A percentile compares a stretch with the other conserved stretches of the same genome.
Conservation (phyloP, 179 eudicot genomes). For the Beta corolliflora region DNA sequence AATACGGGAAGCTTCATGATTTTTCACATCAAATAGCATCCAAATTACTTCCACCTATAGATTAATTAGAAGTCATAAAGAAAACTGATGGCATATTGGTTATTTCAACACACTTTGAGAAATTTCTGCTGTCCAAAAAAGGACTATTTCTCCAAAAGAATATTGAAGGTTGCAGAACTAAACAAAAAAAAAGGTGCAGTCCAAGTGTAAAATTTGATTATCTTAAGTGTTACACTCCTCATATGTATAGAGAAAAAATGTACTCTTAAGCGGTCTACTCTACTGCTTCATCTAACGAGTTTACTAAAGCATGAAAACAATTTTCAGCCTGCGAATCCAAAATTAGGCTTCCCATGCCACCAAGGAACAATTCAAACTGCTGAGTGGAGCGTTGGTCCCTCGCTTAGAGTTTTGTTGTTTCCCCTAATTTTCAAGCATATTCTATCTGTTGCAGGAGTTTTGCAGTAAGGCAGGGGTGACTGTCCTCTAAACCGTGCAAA, state of each 20-base stretch:
- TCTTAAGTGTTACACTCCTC: not conserved
- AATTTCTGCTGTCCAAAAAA: not conserved
- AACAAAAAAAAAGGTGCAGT: not conserved
- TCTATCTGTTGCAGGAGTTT: not conserved
- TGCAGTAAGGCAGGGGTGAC: not conserved
- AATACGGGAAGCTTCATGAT: conserved; percentile 1
- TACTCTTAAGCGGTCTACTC: not conserved
- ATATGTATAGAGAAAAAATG: not conserved
- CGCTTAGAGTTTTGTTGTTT: not conserved
- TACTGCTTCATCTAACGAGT: not conserved
- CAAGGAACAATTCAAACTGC: not conserved
- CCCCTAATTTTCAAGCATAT: not conserved
- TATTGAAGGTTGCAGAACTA: conserved; percentile 8
- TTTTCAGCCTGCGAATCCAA: not conserved
- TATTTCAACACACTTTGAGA: not conserved
- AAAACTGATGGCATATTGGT: not conserved
- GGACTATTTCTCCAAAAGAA: not conserved
- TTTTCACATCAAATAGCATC: conserved; percentile 2
- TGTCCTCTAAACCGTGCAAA: not conserved
- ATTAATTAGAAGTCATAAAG: not conserved
- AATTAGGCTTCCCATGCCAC: not conserved
- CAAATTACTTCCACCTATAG: not conserved
- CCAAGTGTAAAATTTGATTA: not conserved
- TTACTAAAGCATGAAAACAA: not conserved
- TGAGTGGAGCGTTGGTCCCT: not conserved